Evolutionary conservation across 83 land plant species (phyloP), one percentile per base, ranked within the genome.

Genomic region (Thuja plicata): DNA sequence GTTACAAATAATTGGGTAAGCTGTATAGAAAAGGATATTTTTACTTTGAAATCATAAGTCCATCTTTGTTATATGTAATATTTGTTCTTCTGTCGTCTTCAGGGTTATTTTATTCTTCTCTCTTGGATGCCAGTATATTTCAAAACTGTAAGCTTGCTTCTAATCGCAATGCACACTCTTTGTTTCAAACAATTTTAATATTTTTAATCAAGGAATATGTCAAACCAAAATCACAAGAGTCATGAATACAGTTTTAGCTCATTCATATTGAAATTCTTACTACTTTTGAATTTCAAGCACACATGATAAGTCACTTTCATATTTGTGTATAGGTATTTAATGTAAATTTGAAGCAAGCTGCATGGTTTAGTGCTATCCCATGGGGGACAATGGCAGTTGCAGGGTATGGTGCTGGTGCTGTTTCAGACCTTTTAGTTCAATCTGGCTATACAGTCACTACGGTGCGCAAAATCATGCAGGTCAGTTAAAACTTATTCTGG

Each of bases 51-150:
- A 34, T 54, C 87, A 12, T 13, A 57, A 50, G 30, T 30, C 43
- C 40, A 37, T 70, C 35, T 24, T 54, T 41, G 4, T 48, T 74
- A 50, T 16, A 1, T 30, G 74, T 89, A 12, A 41, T 87, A 38
- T 32, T 66, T 80, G 34, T 66, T 45, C 17, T 84, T 88, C 21
- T 84, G n/a, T 84, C 10, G 70, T 87, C 83, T 92, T 87, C 97
- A 98, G 99, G 99, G 99, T 19, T 98, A 98, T 88, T 98, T 98
- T 89, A 97, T 98, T 73, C 95, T 98, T 84, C 94, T 98, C 38
- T 93, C 97, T 37, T 98, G 99, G 99, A 98, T 98, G 99, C 99
- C 99, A 35, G 95, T 97, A 46, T 98, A 98, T 87, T 98, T 98
- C 94, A 97, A 96, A 62, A 94, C 95, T 30, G 99, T 98, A 91